A percentile compares a stretch with the other conserved stretches of the same genome.
Evolutionary conservation across 2,329 filamentous ascomycete species (phyloP).

Genomic region (Tolypocladium tundrense): DNA sequence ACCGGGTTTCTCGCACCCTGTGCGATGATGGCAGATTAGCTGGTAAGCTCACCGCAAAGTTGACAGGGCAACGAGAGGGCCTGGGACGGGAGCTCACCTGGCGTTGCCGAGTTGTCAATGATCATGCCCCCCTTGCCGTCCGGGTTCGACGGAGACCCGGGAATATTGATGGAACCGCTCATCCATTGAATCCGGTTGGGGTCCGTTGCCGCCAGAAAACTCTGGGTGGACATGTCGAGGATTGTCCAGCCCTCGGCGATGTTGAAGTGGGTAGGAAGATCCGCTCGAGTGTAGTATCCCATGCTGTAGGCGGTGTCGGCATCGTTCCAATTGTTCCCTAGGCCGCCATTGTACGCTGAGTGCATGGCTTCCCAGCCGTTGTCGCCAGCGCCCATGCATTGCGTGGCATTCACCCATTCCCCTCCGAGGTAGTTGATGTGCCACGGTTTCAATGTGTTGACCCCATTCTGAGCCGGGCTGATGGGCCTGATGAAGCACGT

Average conservation of each 20-base stretch:
- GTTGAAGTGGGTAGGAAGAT: slow-evolving; percentile 42
- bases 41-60: neutral
- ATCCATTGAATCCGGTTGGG: slow-evolving; percentile 31
- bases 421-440: slow-evolving; percentile 38
- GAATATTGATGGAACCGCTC: slow-evolving; percentile 36
- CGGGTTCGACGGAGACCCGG: slow-evolving; percentile 21
- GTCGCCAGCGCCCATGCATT: slow-evolving; percentile 39
- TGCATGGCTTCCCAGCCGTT: slow-evolving; percentile 43
- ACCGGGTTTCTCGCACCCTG: slow-evolving; percentile 26
- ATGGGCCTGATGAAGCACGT: neutral
- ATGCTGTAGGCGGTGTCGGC: slow-evolving; percentile 15
- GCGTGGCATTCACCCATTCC: slow-evolving; percentile 33
- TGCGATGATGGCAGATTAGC: slow-evolving; percentile 5
- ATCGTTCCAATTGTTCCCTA: slow-evolving; percentile 40
- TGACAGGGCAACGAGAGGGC: neutral
- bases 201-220: slow-evolving; percentile 24
- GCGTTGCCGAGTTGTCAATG: slow-evolving; percentile 31
- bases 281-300: slow-evolving; percentile 38
- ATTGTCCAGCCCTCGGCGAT: slow-evolving; percentile 44
- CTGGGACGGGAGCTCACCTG: slow-evolving; percentile 3
- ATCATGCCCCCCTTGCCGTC: slow-evolving; percentile 32
- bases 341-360: slow-evolving; percentile 34
- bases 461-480: slow-evolving; percentile 25
- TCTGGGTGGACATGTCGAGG: slow-evolving; percentile 9
- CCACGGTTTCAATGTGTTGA: slow-evolving; percentile 38